Conservation (phyloP, 2,329 filamentous ascomycete species). For the Penicillium verrucosum region DNA sequence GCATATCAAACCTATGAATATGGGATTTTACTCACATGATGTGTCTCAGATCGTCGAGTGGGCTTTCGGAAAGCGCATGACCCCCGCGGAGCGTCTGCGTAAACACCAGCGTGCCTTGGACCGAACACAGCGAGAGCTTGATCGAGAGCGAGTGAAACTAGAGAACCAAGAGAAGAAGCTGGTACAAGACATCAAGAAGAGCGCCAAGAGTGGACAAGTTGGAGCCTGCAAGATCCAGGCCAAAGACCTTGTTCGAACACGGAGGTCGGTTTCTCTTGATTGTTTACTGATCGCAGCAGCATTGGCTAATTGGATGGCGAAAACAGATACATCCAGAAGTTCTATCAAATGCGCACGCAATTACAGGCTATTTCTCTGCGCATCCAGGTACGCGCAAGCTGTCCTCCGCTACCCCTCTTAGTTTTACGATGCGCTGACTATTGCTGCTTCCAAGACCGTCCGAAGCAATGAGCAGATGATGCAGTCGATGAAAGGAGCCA, state of each 20-base stretch:
- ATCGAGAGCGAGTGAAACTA: constrained; percentile 89
- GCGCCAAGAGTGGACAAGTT: constrained; percentile 96
- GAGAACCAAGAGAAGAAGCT: constrained; percentile 99
- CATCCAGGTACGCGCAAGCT: constrained; percentile 66
- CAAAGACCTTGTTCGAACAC: constrained; percentile 89
- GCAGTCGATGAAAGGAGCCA: constrained; percentile 99
- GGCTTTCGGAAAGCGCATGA: constrained; percentile 99
- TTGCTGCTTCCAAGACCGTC: constrained; percentile 64
- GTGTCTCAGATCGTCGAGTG: constrained; percentile 84
- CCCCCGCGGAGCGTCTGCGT: constrained; percentile 66
- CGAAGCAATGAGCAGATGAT: constrained; percentile 99
- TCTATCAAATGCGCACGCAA: constrained; percentile 97
- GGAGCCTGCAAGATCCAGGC: constrained; percentile 98
- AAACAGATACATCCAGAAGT: constrained; percentile 89
- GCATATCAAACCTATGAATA: not conserved
- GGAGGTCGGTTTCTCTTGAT: constrained; percentile 54
- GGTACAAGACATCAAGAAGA: constrained; percentile 94
- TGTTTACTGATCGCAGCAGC: not conserved
- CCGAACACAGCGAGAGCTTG: constrained; percentile 93
- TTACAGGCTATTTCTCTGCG: constrained; percentile 91
- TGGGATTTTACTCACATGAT: constrained; percentile 10
- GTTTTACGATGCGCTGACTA: constrained; percentile 4
- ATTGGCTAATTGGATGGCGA: constrained; percentile 2
- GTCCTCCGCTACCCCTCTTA: not conserved
- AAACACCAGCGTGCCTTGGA: constrained; percentile 92